These are phyloP conservation scores for Botrytis fragariae DNA, from an alignment of 2,329 filamentous ascomycete species.

Conservation along the genomic window DNA sequence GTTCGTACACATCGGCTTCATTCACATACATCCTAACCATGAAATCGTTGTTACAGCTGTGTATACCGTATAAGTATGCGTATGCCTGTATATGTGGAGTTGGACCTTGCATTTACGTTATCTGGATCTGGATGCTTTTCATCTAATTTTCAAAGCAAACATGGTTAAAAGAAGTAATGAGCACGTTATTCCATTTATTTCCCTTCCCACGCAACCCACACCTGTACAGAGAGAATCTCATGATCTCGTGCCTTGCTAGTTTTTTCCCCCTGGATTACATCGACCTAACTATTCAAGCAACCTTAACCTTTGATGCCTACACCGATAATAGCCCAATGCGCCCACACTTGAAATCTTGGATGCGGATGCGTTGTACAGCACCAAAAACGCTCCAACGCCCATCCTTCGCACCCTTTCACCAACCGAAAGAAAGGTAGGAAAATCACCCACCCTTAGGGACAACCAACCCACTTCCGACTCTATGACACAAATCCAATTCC, in stretches of 20 bases:
- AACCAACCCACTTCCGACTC: constrained; percentile 11
- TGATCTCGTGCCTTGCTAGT: constrained; percentile 19
- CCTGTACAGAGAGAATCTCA: neutral
- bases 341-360: neutral
- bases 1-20: neutral
- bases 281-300: neutral
- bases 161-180: neutral
- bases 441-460: neutral
- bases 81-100: neutral
- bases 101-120: constrained; percentile 13
- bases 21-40: neutral
- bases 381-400: neutral
- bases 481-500: constrained; percentile 10
- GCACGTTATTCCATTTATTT: neutral
- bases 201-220: neutral
- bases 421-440: constrained; percentile 1
- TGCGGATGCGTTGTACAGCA: constrained; percentile 14
- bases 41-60: neutral
- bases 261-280: constrained; percentile 7
- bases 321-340: constrained; percentile 5
- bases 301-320: constrained; percentile 5
- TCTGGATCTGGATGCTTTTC: neutral
- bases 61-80: neutral
- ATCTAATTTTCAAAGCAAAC: neutral
- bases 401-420: constrained; percentile 9